Evolutionary conservation across 495 filamentous ascomycete species (phyloP).

Genomic region (Astrocystis sublimbata): DNA sequence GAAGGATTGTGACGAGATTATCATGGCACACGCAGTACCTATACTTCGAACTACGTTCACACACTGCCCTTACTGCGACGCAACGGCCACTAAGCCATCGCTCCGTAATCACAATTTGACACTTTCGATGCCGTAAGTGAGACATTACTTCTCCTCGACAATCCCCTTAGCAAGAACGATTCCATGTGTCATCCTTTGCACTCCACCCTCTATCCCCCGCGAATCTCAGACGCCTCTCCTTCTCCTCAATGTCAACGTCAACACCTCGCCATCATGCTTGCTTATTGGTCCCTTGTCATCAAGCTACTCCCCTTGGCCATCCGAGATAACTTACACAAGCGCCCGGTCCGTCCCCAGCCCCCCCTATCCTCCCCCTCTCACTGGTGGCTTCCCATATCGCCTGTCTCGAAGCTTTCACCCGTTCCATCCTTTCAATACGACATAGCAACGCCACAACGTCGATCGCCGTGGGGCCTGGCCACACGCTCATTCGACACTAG

Average conservation of each 20-base stretch:
- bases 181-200: not conserved
- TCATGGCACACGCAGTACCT: not conserved
- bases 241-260: not conserved
- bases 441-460: not conserved
- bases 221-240: not conserved
- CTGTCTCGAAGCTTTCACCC: not conserved
- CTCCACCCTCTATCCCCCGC: not conserved
- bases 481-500: not conserved
- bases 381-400: constrained; percentile 1
- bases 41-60: not conserved
- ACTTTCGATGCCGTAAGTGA: not conserved
- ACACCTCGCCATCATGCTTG: not conserved
- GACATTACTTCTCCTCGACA: not conserved
- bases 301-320: not conserved
- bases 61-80: not conserved
- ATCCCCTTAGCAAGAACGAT: not conserved
- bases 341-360: not conserved
- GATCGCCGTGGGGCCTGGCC: not conserved
- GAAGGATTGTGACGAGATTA: not conserved
- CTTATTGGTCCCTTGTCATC: not conserved
- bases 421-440: constrained; percentile 2
- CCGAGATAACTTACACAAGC: not conserved
- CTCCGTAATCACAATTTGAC: not conserved
- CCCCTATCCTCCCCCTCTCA: not conserved
- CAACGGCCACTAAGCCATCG: no score